Evolutionary conservation across 768 basidiomycete genomes (phyloP).

Genomic region (Zangia roseola): DNA sequence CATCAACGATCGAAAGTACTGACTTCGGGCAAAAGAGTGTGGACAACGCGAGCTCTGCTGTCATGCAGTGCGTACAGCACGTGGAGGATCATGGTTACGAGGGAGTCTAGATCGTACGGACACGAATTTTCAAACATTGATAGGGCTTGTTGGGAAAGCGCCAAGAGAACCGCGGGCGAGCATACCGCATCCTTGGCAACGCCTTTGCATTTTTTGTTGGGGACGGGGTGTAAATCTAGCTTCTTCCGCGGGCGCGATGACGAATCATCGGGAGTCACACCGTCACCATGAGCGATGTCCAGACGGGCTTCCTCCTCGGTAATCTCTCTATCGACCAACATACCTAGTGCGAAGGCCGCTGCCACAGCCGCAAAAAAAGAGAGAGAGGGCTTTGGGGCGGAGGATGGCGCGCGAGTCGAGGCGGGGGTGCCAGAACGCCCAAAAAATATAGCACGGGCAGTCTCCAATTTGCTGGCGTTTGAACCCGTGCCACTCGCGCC

Average conservation of each 20-base stretch:
- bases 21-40: conserved; percentile 29
- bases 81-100: conserved; percentile 59
- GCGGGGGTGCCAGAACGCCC: conserved; percentile 15
- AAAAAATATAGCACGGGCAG: conserved; percentile 33
- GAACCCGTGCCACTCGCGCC: conserved; percentile 23
- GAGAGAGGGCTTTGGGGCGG: conserved; percentile 20
- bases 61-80: conserved; percentile 54
- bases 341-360: conserved; percentile 60
- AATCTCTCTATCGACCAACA: conserved; percentile 36
- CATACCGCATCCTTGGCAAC: conserved; percentile 29
- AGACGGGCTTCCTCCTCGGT: conserved; percentile 28
- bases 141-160: conserved; percentile 49
- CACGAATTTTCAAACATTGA: conserved; percentile 41
- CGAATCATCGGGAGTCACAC: conserved; percentile 19
- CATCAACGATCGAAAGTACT: conserved; percentile 29
- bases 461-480: conserved; percentile 22
- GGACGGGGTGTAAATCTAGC: conserved; percentile 13
- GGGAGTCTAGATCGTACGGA: conserved; percentile 53
- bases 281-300: conserved; percentile 20
- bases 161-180: conserved; percentile 41
- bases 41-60: conserved; percentile 42
- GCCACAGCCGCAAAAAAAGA: conserved; percentile 60
- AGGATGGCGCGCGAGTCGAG: conserved; percentile 7
- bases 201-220: conserved; percentile 27
- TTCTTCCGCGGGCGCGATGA: conserved; percentile 27